These are phyloP conservation scores for Fusarium cicatricum DNA, from an alignment of 2,329 filamentous ascomycete species.

Conservation along the genomic window DNA sequence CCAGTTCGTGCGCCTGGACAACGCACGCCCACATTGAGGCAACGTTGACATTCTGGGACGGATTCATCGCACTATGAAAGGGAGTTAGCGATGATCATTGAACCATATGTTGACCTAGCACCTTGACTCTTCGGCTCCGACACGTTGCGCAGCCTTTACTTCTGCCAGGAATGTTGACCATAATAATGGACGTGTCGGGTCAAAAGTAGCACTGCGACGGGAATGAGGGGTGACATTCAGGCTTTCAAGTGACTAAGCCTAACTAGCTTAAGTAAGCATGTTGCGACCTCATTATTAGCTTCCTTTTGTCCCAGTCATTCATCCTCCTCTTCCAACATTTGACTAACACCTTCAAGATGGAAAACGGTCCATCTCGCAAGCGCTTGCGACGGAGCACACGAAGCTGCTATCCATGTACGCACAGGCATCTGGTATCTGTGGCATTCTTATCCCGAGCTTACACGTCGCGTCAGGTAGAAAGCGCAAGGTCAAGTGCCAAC, in stretches of 20 bases:
- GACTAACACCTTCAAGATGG: too few species aligned
- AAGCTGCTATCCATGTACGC: conserved; percentile 23
- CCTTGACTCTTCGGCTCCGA: conserved; percentile 18
- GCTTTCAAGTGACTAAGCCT: too few species aligned
- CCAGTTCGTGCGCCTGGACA: conserved; percentile 11
- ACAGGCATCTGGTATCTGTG: not conserved
- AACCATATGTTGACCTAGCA: not conserved
- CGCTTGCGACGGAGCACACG: conserved; percentile 19
- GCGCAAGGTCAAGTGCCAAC: conserved; percentile 30
- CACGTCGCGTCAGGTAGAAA: conserved; percentile 11
- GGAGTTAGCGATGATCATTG: not conserved
- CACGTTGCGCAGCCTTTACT: conserved; percentile 20
- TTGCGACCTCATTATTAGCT: too few species aligned
- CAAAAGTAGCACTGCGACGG: too few species aligned
- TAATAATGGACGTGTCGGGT: too few species aligned
- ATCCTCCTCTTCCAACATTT: too few species aligned
- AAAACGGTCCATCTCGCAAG: too few species aligned
- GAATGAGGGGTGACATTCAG: too few species aligned
- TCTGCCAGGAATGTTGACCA: conserved; percentile 20
- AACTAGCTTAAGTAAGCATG: too few species aligned
- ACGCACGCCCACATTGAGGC: conserved; percentile 12
- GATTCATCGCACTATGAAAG: conserved; percentile 10
- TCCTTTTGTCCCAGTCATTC: too few species aligned
- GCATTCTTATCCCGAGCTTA: not conserved
- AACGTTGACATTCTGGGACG: conserved; percentile 4